Evolutionary conservation across 169 alveolate genomes (phyloP), one percentile per base, ranked within the genome.

Genomic region (Fabrea salina): DNA sequence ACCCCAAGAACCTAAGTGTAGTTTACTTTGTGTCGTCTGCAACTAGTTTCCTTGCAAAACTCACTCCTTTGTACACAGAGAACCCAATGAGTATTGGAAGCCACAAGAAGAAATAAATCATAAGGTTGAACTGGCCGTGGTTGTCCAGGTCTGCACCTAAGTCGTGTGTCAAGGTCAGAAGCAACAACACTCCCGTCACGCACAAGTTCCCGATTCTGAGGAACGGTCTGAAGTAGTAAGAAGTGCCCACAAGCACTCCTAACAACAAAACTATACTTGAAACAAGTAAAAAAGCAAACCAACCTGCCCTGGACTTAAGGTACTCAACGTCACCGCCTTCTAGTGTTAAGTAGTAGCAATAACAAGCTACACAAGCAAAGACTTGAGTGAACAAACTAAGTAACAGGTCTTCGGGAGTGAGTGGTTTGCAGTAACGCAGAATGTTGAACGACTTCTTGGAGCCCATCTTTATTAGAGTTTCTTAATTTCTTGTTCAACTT

Each of bases 301-400:
- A 25, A 30, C 35, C 47, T 13, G 25, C 70, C 0, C 30, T 16
- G 0, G 22, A 11, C 37, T 7, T 8, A 19, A 72, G 53, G 35
- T 32, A 72, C 8, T 72, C 80, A 22, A 72, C 54, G 11, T 72
- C 80, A 0, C 80, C 80, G 30, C 80, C 80, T 72, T 72, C 80
- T 7, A 72, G 33, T 7, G 58, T 50, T 49, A 50, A 19, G 13
- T 11, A 51, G 80, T 72, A 72, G 16, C 16, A 72, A 72, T 72
- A 72, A n/a, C 43, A 11, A n/a, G 66, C 11, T n/a, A 41, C 35
- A 13, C 11, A 7, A 54, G 25, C 11, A 54, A 11, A 11, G 53
- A 16, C 53, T 44, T 44, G 16, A 44, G 16, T 16, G 16, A 44
- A 16, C 16, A 44, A 44, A 44, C 53, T 44, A n/a, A n/a, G n/a